Conservation (phyloP, 2,329 filamentous ascomycete species). For the Alternaria viburni region DNA sequence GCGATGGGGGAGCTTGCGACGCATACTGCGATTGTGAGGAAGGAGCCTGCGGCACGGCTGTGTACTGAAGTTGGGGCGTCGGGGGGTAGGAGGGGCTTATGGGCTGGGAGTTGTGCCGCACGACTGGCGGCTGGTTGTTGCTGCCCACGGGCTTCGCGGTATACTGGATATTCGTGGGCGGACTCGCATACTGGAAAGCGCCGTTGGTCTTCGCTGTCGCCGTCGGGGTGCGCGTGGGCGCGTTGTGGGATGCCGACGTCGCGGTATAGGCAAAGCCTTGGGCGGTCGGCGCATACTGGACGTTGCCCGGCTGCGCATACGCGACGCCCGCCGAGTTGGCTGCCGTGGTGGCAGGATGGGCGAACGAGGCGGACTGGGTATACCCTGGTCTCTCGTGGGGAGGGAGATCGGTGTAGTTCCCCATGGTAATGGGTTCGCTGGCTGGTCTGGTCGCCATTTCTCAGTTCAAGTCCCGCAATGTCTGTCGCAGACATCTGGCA, state of each 20-base stretch:
- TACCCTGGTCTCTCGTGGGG: constrained; percentile 53
- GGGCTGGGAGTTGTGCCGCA: constrained; percentile 37
- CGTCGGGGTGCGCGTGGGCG: constrained; percentile 28
- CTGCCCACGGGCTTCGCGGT: constrained; percentile 48
- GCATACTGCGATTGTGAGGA: constrained; percentile 25
- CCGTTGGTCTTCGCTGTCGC: constrained; percentile 14
- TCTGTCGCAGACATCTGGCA: neutral
- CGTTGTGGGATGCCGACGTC: constrained; percentile 28
- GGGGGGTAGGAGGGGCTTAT: constrained; percentile 24
- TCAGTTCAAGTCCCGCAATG: constrained; percentile 27
- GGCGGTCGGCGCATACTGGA: constrained; percentile 42
- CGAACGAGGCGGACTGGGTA: constrained; percentile 12
- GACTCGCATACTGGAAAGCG: constrained; percentile 49
- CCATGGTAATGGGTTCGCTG: constrained; percentile 51
- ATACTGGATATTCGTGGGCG: constrained; percentile 52
- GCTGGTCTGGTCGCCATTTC: constrained; percentile 41
- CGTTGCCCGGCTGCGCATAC: constrained; percentile 31
- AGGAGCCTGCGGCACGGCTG: constrained; percentile 7
- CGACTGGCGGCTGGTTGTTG: constrained; percentile 25
- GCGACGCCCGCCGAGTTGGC: constrained; percentile 22
- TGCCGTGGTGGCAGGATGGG: constrained; percentile 18
- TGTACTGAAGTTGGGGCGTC: constrained; percentile 11
- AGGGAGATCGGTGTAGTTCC: constrained; percentile 53
- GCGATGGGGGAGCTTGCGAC: constrained; percentile 26
- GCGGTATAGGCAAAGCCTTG: constrained; percentile 39